These are phyloP conservation scores for Podila clonocystis DNA, from an alignment of 192 early-diverging fungal genomes.

Conservation along the genomic window DNA sequence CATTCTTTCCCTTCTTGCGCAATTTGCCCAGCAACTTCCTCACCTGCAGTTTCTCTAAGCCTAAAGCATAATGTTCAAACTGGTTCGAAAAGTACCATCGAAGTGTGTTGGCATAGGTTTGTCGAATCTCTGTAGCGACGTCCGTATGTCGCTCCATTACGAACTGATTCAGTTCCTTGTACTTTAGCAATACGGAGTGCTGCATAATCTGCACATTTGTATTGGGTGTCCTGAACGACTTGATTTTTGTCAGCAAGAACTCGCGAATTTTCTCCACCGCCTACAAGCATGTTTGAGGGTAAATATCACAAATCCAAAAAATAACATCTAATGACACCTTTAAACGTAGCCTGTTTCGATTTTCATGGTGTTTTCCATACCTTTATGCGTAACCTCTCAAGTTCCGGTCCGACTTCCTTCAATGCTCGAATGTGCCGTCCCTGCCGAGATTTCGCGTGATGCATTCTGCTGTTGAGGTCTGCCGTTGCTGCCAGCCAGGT, in stretches of 20 bases:
- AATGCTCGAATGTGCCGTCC: slow-evolving; percentile 80
- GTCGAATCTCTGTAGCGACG: slow-evolving; percentile 87
- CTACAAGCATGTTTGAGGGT: slow-evolving; percentile 30
- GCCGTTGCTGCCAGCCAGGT: slow-evolving; percentile 83
- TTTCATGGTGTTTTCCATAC: slow-evolving; percentile 24
- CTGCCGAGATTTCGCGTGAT: slow-evolving; percentile 82
- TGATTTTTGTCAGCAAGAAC: slow-evolving; percentile 88
- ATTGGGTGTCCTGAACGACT: slow-evolving; percentile 85
- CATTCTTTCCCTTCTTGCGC: not conserved
- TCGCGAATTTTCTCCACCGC: slow-evolving; percentile 88
- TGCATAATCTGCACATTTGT: slow-evolving; percentile 96
- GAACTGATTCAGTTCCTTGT: slow-evolving; percentile 92
- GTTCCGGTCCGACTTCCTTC: slow-evolving; percentile 89
- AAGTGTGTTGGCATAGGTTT: slow-evolving; percentile 86
- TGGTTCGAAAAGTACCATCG: slow-evolving; percentile 88
- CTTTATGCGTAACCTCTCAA: slow-evolving; percentile 89
- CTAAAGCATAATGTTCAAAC: slow-evolving; percentile 90
- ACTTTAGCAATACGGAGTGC: slow-evolving; percentile 90
- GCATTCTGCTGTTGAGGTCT: slow-evolving; percentile 91
- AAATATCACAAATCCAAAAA: not conserved
- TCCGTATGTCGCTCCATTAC: slow-evolving; percentile 88
- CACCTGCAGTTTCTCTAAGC: slow-evolving; percentile 81
- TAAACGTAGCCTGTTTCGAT: not conserved
- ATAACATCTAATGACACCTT: not conserved
- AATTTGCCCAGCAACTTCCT: not conserved